These are phyloP conservation scores for Alternaria conjuncta DNA, from an alignment of 2,329 filamentous ascomycete species.

Conservation along the genomic window DNA sequence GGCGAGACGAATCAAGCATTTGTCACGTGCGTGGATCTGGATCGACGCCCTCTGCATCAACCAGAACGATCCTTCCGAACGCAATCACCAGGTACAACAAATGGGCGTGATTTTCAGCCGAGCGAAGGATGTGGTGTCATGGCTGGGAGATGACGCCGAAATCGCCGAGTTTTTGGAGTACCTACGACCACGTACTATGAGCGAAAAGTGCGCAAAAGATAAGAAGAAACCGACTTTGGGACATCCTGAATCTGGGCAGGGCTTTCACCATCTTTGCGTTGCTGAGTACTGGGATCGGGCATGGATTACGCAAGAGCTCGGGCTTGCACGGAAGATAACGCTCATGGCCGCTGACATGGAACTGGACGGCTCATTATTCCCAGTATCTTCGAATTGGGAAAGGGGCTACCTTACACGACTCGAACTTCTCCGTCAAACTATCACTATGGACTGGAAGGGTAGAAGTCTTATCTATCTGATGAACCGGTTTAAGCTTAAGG, in stretches of 20 bases:
- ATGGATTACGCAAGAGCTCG: conserved; percentile 7
- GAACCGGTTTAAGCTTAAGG: background rate
- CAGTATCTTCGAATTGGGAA: fast-evolving
- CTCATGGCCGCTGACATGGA: background rate
- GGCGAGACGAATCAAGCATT: background rate
- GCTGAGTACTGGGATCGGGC: conserved; percentile 6
- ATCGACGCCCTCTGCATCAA: conserved; percentile 12
- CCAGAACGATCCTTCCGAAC: conserved; percentile 1
- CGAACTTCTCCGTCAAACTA: background rate
- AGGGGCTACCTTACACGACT: background rate
- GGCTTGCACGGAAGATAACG: background rate
- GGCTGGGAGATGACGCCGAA: background rate
- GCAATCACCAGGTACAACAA: background rate
- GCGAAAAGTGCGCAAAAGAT: background rate
- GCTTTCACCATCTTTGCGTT: background rate
- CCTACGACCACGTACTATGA: background rate
- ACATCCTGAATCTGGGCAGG: background rate
- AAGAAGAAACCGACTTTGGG: background rate
- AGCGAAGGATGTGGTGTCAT: background rate
- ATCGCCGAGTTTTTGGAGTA: background rate
- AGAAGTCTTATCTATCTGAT: background rate
- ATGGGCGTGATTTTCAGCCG: background rate
- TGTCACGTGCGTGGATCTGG: background rate
- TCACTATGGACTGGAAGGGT: background rate
- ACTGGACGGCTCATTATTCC: background rate